Percentiles rank a stretch among this genome's conserved stretches.
Evolutionary conservation across 2,329 filamentous ascomycete species (phyloP).

Genomic region (Calonectria naviculata): DNA sequence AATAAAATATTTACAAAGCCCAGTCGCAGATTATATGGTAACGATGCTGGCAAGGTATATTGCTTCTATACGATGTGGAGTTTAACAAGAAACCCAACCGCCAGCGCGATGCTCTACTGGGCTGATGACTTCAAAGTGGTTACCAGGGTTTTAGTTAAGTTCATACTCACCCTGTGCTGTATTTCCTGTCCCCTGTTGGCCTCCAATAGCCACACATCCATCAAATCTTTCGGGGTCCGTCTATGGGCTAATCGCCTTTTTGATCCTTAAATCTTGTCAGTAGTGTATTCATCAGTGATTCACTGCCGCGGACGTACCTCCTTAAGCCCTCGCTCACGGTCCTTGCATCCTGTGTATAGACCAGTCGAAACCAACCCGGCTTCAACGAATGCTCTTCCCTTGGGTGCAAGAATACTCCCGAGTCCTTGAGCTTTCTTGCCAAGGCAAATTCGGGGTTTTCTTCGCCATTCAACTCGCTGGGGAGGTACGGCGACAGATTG

Average conservation of each 20-base stretch:
- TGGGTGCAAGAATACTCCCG: slow-evolving; percentile 62
- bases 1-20: no score
- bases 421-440: slow-evolving; percentile 53
- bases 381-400: slow-evolving; percentile 57
- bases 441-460: slow-evolving; percentile 56
- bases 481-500: slow-evolving; percentile 58
- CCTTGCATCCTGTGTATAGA: slow-evolving; percentile 57
- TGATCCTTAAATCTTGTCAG: neutral
- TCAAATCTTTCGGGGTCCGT: neutral
- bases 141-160: no score
- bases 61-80: no score
- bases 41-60: no score
- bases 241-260: neutral
- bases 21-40: no score
- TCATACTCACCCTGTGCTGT: neutral
- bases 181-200: no score
- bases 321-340: slow-evolving; percentile 50
- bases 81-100: no score
- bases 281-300: neutral
- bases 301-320: slow-evolving; percentile 35
- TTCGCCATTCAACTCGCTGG: slow-evolving; percentile 39
- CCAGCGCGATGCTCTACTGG: no score
- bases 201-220: neutral
- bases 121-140: no score
- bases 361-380: slow-evolving; percentile 64